Evolutionary conservation across 495 filamentous ascomycete species (phyloP).

Genomic region (Lophiotrema nucula): DNA sequence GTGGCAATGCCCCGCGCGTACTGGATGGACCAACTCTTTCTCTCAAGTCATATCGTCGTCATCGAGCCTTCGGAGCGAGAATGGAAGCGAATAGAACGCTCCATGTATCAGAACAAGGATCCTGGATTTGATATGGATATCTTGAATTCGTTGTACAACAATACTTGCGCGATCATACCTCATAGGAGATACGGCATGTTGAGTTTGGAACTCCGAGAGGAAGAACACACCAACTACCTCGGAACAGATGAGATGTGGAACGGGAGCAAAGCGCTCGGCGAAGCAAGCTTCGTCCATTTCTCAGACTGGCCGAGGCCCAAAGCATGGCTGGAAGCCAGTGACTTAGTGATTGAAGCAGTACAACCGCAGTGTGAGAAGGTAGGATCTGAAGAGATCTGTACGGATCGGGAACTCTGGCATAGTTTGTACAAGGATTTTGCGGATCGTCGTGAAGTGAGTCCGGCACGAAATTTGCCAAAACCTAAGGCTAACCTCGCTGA

Average conservation of each 20-base stretch:
- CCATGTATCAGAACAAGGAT: conserved; percentile 42
- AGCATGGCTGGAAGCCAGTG: conserved; percentile 14
- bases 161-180: conserved; percentile 16
- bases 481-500: too few relatives aligned
- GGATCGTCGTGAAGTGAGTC: conserved; percentile 8
- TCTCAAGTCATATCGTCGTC: conserved; percentile 65
- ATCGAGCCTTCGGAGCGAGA: conserved; percentile 55
- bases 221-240: conserved; percentile 18
- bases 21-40: conserved; percentile 58
- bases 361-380: conserved; percentile 3
- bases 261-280: conserved; percentile 16
- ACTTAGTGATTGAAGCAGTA: neutral
- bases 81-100: conserved; percentile 8
- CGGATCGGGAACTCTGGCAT: conserved; percentile 4
- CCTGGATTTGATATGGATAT: conserved; percentile 61
- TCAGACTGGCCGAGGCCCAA: conserved; percentile 34
- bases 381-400: neutral
- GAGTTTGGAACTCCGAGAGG: conserved; percentile 20
- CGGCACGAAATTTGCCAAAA: too few relatives aligned
- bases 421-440: neutral
- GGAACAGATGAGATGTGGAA: conserved; percentile 28
- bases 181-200: conserved; percentile 30
- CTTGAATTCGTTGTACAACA: conserved; percentile 23
- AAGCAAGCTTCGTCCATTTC: conserved; percentile 30
- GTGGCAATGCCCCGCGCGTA: conserved; percentile 70